Conservation (phyloP, 2,329 filamentous ascomycete genomes). For the Epichloe coenophiala region DNA sequence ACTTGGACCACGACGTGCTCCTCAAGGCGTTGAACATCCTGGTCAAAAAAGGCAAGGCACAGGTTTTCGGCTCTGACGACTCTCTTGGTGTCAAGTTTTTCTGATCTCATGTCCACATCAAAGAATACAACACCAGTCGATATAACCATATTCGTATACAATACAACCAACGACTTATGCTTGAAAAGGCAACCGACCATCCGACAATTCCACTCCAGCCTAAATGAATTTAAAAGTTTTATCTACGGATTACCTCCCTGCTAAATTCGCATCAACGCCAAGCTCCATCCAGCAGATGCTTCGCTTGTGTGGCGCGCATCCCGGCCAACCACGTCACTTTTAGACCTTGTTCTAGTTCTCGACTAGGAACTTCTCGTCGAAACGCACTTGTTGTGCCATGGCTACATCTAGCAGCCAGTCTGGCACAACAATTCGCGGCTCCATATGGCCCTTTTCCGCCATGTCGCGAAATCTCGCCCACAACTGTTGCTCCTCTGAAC, state of each 20-base stretch:
- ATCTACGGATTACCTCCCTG: too few relatives aligned
- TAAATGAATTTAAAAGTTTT: neutral
- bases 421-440: conserved; percentile 64
- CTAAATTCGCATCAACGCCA: neutral
- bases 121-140: neutral
- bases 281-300: conserved; percentile 9
- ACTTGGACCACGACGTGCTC: conserved; percentile 75
- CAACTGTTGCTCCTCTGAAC: conserved; percentile 53
- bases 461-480: conserved; percentile 73
- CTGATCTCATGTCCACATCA: conserved; percentile 28
- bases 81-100: conserved; percentile 95
- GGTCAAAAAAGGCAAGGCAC: conserved; percentile 83
- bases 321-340: conserved; percentile 5
- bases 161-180: neutral
- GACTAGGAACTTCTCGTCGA: conserved; percentile 47
- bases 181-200: neutral
- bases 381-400: conserved; percentile 72
- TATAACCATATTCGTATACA: neutral
- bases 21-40: conserved; percentile 66
- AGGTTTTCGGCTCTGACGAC: conserved; percentile 83
- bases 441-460: conserved; percentile 65
- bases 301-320: conserved; percentile 5
- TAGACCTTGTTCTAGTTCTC: conserved; percentile 26
- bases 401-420: conserved; percentile 88
- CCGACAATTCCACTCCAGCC: neutral